These are phyloP conservation scores for Medicago arabica DNA, from an alignment of 306 rosid genomes.

Conservation along the genomic window DNA sequence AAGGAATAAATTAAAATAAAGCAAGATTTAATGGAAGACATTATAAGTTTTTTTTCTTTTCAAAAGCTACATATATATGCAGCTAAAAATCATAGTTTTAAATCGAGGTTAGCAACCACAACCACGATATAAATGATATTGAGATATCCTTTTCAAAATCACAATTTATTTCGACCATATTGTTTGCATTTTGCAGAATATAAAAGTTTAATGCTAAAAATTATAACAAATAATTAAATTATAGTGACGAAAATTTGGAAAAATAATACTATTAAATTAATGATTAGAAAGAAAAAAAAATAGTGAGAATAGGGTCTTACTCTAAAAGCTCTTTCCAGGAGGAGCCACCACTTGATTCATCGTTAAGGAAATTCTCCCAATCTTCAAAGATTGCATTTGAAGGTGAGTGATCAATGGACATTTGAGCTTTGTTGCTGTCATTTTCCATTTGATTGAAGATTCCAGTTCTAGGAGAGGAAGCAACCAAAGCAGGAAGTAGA, in stretches of 20 bases:
- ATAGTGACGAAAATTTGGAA: not conserved
- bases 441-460: conserved; percentile 48
- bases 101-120: too few relatives aligned
- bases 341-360: conserved; percentile 56
- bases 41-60: not conserved
- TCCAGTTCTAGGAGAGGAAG: conserved; percentile 41
- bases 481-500: conserved; percentile 58
- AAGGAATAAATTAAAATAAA: not conserved
- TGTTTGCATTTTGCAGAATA: too few relatives aligned
- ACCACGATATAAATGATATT: too few relatives aligned
- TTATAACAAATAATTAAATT: not conserved
- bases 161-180: too few relatives aligned
- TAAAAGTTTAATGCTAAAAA: not conserved
- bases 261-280: not conserved
- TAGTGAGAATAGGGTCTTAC: too few relatives aligned
- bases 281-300: too few relatives aligned
- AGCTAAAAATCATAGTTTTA: too few relatives aligned
- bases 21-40: not conserved
- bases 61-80: not conserved
- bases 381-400: conserved; percentile 56
- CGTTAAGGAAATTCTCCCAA: conserved; percentile 77
- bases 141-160: too few relatives aligned
- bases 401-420: conserved; percentile 43
- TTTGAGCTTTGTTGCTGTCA: conserved; percentile 35
- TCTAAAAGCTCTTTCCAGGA: conserved; percentile 87